Evolutionary conservation across 2,329 filamentous ascomycete genomes (phyloP).

Genomic region (Penicillium sumatraense): DNA sequence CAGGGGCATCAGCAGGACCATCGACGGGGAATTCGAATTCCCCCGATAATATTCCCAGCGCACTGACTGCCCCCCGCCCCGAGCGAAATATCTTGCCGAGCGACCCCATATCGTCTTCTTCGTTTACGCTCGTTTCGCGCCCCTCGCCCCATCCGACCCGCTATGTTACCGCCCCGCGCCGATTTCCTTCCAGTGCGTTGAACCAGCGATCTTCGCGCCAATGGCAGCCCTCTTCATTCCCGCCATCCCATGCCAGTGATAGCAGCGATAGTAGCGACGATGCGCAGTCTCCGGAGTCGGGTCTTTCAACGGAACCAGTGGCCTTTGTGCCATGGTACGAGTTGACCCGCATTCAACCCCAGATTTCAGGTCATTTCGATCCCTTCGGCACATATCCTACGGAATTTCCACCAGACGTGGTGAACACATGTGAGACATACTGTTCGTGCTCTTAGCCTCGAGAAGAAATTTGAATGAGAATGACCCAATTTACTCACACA

Average conservation of each 20-base stretch:
- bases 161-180: neutral
- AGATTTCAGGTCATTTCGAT: constrained; percentile 29
- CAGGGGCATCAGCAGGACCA: neutral
- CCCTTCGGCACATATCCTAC: constrained; percentile 34
- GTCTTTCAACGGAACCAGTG: neutral
- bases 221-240: constrained; percentile 9
- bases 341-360: constrained; percentile 20
- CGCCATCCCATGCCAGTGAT: constrained; percentile 19
- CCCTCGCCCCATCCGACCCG: constrained; percentile 1
- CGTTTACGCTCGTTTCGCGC: constrained; percentile 11
- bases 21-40: too few relatives aligned
- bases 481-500: neutral
- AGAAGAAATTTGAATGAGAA: neutral
- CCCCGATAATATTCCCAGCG: neutral
- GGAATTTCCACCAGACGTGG: constrained; percentile 24
- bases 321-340: constrained; percentile 10
- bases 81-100: neutral
- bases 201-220: neutral
- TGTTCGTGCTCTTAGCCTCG: constrained; percentile 22
- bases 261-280: constrained; percentile 24
- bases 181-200: neutral
- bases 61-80: neutral
- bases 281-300: neutral
- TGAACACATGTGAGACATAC: constrained; percentile 32
- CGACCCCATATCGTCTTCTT: constrained; percentile 6